Percentiles rank a stretch among this genome's conserved stretches.
These are phyloP conservation scores for Lecanicillium sp. DNA, from an alignment of 2,329 filamentous ascomycete genomes.

Conservation along the genomic window DNA sequence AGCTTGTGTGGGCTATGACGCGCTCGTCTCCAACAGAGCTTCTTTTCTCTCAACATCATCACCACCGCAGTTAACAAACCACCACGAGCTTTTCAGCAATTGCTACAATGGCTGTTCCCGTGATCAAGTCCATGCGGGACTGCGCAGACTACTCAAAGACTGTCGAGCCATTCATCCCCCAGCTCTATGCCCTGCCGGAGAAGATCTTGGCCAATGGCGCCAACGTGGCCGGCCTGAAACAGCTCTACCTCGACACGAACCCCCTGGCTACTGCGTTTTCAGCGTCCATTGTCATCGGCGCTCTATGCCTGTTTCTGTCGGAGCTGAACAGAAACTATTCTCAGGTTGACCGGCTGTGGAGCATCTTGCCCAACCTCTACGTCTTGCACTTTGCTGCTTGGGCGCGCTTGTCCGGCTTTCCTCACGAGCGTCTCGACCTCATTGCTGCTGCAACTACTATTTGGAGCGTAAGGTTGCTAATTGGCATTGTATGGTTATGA, in stretches of 20 bases:
- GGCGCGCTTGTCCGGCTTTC: constrained; percentile 65
- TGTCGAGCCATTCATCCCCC: constrained; percentile 64
- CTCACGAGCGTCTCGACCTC: constrained; percentile 63
- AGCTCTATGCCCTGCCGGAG: constrained; percentile 61
- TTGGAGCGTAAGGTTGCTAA: constrained; percentile 63
- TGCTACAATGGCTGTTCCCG: constrained; percentile 58
- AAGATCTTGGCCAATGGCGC: constrained; percentile 52
- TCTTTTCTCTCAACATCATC: neutral
- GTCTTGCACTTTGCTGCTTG: constrained; percentile 78
- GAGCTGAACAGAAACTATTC: constrained; percentile 92
- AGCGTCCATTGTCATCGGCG: constrained; percentile 61
- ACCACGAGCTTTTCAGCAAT: neutral
- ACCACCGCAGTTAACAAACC: neutral
- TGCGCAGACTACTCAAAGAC: constrained; percentile 69
- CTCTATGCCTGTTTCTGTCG: constrained; percentile 64
- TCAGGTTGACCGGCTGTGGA: constrained; percentile 93
- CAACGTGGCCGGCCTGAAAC: constrained; percentile 52
- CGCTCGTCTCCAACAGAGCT: constrained; percentile 3
- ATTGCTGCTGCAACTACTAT: constrained; percentile 60
- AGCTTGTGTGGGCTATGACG: constrained; percentile 6
- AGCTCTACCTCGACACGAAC: constrained; percentile 77
- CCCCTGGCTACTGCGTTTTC: constrained; percentile 70
- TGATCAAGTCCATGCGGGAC: constrained; percentile 61
- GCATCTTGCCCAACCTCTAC: constrained; percentile 78
- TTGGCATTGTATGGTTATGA: constrained; percentile 3